phyloP scores from a whole-genome alignment of 305 asterid genomes.

The Fraxinus latifolia region DNA sequence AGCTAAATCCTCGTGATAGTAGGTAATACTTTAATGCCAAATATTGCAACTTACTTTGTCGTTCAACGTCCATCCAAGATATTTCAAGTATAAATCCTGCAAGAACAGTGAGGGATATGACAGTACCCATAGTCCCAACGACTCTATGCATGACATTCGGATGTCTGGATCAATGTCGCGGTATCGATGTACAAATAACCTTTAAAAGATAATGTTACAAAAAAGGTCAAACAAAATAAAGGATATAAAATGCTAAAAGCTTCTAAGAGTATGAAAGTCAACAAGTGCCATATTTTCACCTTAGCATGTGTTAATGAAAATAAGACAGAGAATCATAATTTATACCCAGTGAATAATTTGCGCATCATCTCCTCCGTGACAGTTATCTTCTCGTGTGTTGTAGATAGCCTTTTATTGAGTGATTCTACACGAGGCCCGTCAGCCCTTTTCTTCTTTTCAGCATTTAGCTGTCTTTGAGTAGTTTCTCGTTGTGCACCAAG shows the following conservation, averaged over 20 bases:
- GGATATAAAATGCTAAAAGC: conserved; percentile 3
- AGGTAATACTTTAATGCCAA: background rate
- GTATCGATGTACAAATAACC: conserved; percentile 94
- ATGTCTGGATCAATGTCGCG: conserved; percentile 93
- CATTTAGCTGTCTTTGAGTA: conserved; percentile 92
- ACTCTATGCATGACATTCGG: conserved; percentile 84
- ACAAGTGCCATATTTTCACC: background rate
- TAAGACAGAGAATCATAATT: conserved; percentile 29
- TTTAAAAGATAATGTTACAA: conserved; percentile 33
- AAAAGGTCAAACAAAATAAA: conserved; percentile 15
- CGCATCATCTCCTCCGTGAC: conserved; percentile 89
- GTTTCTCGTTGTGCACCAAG: conserved; percentile 88
- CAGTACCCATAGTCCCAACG: conserved; percentile 93
- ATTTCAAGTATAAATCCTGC: conserved; percentile 93
- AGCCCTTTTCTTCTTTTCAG: conserved; percentile 72
- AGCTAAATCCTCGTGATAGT: conserved; percentile 14
- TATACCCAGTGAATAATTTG: conserved; percentile 82
- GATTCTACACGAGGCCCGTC: conserved; percentile 92
- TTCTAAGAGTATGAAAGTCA: background rate
- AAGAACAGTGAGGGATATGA: conserved; percentile 90
- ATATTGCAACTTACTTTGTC: conserved; percentile 74
- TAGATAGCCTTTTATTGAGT: conserved; percentile 72
- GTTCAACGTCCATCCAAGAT: conserved; percentile 98
- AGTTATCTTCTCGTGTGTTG: conserved; percentile 82
- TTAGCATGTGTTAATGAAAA: conserved; percentile 1